phyloP scores from a whole-genome alignment of 495 filamentous ascomycete genomes.

The Daldinia concentrica region DNA sequence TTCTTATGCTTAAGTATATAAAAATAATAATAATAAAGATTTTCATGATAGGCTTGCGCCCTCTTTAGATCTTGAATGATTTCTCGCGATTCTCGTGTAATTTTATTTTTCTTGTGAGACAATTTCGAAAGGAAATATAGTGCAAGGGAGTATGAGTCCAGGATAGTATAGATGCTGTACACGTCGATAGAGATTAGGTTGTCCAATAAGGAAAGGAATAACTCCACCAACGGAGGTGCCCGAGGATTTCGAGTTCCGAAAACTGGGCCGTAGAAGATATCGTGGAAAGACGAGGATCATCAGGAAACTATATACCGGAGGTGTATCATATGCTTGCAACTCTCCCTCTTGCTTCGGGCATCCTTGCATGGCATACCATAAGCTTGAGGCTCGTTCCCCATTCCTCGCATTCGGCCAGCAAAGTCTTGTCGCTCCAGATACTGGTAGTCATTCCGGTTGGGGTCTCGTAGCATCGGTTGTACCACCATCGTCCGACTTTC shows the following conservation, averaged over 20 bases:
- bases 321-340: constrained; percentile 56
- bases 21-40: constrained; percentile 23
- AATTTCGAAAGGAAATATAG: constrained; percentile 14
- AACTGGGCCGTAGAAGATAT: not conserved
- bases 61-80: constrained; percentile 42
- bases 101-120: constrained; percentile 7
- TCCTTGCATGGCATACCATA: constrained; percentile 84
- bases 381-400: constrained; percentile 87
- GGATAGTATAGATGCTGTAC: constrained; percentile 20
- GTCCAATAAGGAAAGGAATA: not conserved
- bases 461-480: constrained; percentile 87
- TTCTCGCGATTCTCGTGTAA: constrained; percentile 28
- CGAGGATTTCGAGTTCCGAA: not conserved
- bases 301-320: not conserved
- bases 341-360: constrained; percentile 52
- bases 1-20: constrained; percentile 23
- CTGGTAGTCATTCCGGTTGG: constrained; percentile 65
- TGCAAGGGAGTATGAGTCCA: constrained; percentile 1
- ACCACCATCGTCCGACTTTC: constrained; percentile 96
- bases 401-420: constrained; percentile 87
- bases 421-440: constrained; percentile 80
- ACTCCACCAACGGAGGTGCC: not conserved
- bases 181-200: constrained; percentile 5
- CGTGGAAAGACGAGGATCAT: not conserved
- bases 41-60: constrained; percentile 45